These are phyloP conservation scores for sorghum (Sorghum bicolor) DNA, from an alignment of 176 grass and related monocot species.

Conservation along the genomic window Sorghum_bicolor_NCBIv3 NC_012875.2:55520501-55521000, in stretches of 20 bases:
- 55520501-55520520: neutral
- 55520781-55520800: neutral
- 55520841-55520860: constrained; percentile 42
- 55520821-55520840: constrained; percentile 41
- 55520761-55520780: neutral
- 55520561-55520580: neutral
- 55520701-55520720: neutral
- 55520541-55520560: neutral
- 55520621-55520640: neutral
- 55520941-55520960: constrained; percentile 55
- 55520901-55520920: constrained; percentile 77
- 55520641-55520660: neutral
- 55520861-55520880: constrained; percentile 65
- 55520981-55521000: neutral
- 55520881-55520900: constrained; percentile 69
- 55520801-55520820: neutral
- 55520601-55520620: neutral
- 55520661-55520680: neutral
- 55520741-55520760: neutral
- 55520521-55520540: neutral
- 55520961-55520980: neutral
- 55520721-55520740: neutral
- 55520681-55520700: neutral
- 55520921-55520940: constrained; percentile 47
- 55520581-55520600: neutral